These are phyloP conservation scores for Coelastrella sp. DNA, from an alignment of 139 green algal genomes.

Conservation along the genomic window DNA sequence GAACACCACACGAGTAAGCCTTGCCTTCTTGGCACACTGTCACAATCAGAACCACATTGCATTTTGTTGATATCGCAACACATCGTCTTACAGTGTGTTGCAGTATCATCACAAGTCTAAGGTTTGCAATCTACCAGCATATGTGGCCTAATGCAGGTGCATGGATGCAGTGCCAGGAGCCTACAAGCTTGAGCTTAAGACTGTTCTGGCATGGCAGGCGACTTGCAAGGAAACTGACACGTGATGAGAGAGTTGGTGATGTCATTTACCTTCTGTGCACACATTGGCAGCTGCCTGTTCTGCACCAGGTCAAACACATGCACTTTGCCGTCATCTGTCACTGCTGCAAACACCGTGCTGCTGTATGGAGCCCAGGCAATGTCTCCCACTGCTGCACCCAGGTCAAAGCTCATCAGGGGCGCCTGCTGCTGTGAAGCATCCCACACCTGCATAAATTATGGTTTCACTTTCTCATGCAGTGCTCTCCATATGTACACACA, in stretches of 20 bases:
- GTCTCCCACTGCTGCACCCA: conserved; percentile 84
- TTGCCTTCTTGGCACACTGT: conserved; percentile 57
- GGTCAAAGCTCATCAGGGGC: conserved; percentile 71
- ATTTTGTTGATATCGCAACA: too few relatives aligned
- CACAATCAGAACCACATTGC: neutral
- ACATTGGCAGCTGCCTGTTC: conserved; percentile 86
- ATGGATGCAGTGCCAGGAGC: neutral
- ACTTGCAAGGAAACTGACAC: neutral
- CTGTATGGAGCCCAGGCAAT: conserved; percentile 91
- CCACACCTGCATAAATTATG: conserved; percentile 53
- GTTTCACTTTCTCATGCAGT: too few relatives aligned
- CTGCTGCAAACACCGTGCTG: conserved; percentile 89
- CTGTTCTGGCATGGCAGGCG: neutral
- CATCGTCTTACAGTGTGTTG: too few relatives aligned
- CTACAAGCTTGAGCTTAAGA: neutral
- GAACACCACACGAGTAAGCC: conserved; percentile 91
- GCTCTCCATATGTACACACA: too few relatives aligned
- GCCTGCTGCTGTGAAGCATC: conserved; percentile 49
- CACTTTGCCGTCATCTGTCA: conserved; percentile 84
- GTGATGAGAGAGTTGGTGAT: too few relatives aligned
- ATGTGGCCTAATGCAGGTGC: neutral
- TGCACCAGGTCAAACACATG: conserved; percentile 90
- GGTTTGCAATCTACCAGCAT: neutral
- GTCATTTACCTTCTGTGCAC: conserved; percentile 84
- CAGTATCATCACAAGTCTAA: neutral